Base-by-base conservation (phyloP, 768 basidiomycete species). In the Calocera cornea region DNA sequence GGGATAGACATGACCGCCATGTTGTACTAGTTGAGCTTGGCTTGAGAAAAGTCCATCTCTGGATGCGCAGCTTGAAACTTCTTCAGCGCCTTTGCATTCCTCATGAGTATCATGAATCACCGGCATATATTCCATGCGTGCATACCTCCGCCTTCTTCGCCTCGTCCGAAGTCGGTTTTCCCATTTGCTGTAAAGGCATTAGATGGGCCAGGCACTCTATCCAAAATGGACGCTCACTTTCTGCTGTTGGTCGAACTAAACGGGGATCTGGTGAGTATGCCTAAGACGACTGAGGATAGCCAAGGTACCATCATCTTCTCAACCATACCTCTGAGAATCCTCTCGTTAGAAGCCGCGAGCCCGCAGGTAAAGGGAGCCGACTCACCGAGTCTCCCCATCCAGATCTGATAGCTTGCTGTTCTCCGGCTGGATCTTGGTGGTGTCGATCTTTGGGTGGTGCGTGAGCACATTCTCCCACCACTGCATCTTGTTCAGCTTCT, bases 401-500 rank as follows among this genome's bases (percentile, higher is more conserved):
- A 99, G 83, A 74, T 99, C 97, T 75, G 93, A 90, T 65, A 99
- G 81, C 75, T 97, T 95, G 75, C 94, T 94, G 75, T 97, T 95
- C 73, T 88, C 86, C 1, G 97, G 97, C 72, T 89, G 87, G 71
- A 99, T 97, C 80, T 97, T 98, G 66, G 83, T 89, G 11, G 94
- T 97, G 74, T 98, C 90, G 81, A 98, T 88, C 81, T 94, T 97
- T 16, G 97, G 93, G 74, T 97, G 93, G 73, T 95, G 91, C 1
- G 88, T 89, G 64, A 98, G 79, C 70, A 98, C 88, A 75, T 97
- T 94, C 76, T 93, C 90, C 97, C 97, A 99, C 97, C 97, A 98
- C 68, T 90, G 85, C 76, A 90, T 85, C 70, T 89, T 80, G 77
- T 94, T 91, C 65, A 90, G 71, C 76, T 95, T 95, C 77, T 94